These are phyloP conservation scores for Citrus trifoliata DNA, from an alignment of 345 rosid species.

Conservation along the genomic window DNA sequence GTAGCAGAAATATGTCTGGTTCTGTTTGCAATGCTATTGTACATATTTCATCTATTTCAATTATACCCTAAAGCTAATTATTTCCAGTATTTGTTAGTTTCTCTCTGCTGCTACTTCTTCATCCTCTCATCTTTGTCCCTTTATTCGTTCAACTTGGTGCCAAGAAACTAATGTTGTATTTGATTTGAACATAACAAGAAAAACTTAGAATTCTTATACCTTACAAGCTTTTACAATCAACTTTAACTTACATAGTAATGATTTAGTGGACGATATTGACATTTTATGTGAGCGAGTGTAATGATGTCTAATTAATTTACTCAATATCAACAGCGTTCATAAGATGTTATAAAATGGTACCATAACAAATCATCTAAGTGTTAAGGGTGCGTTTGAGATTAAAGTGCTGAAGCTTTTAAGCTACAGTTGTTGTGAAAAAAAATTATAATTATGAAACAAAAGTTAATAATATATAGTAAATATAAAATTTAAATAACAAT, in stretches of 20 bases:
- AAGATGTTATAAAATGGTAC: too few species aligned
- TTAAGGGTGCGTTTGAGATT: too few species aligned
- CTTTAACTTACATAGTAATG: background rate
- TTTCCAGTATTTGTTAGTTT: background rate
- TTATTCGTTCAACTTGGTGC: background rate
- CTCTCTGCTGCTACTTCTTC: background rate
- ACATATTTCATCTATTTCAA: constrained; percentile 22
- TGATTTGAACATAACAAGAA: background rate
- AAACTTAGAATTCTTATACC: background rate
- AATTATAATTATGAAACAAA: too few species aligned
- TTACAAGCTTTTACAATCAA: background rate
- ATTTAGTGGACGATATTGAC: too few species aligned
- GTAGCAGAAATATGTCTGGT: constrained; percentile 3
- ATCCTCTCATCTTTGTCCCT: background rate
- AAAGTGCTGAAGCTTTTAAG: too few species aligned
- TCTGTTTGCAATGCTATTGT: constrained; percentile 21
- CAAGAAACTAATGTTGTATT: background rate
- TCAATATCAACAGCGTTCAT: too few species aligned
- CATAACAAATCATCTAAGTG: too few species aligned
- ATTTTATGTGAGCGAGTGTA: too few species aligned
- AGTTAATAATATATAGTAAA: too few species aligned
- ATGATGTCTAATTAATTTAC: too few species aligned
- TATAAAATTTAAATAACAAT: too few species aligned
- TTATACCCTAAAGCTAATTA: background rate
- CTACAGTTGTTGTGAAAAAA: too few species aligned